Base-by-base conservation (phyloP, 208 protist species). In the Lotmaria passim region DNA sequence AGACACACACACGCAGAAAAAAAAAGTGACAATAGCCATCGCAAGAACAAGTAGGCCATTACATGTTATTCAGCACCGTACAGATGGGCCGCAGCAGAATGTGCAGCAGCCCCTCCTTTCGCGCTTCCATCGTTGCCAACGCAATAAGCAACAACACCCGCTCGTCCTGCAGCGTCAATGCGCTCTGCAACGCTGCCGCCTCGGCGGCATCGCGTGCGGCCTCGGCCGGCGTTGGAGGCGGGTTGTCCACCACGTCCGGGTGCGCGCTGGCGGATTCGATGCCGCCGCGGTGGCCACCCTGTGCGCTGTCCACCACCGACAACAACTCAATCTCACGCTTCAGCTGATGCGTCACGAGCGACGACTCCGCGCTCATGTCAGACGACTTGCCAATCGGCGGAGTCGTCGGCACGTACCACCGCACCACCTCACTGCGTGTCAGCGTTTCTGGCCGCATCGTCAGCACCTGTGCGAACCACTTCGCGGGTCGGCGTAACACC, bases 371-470 rank as follows among this genome's bases (percentile, higher is more conserved):
- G 30, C 31, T 66, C 41, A 57, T 48, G 55, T 69, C 58, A 7
- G 67, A 55, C 30, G 60, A 21, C 47, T 67, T 66, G 24, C 59
- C 59, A 26, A 58, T 50, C 7, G 66, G 50, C 26, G 65, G 71
- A 0, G 66, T 66, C 19, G 52, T 52, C 33, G 69, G 53, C 19
- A 75, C 61, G 50, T 69, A 79, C 76, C 79, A 85, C 17, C 61
- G 64, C 33, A 74, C 51, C 11, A 89, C 74, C 26, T 85, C 84
- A 31, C 63, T 82, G 1, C 69, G 50, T 8, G 82, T 75, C 31
- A 95, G 73, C 48, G 86, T 85, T 75, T 95, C 83, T 12, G 90
- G 87, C 12, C 86, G 87, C 83, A 92, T 82, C 17, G 87, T 91
- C 51, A 90, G 80, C 34, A 77, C 81, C 68, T 96, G 90, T 43